Evolutionary conservation across 345 rosid genomes (phyloP).

Genomic region (Triadica sebifera): DNA sequence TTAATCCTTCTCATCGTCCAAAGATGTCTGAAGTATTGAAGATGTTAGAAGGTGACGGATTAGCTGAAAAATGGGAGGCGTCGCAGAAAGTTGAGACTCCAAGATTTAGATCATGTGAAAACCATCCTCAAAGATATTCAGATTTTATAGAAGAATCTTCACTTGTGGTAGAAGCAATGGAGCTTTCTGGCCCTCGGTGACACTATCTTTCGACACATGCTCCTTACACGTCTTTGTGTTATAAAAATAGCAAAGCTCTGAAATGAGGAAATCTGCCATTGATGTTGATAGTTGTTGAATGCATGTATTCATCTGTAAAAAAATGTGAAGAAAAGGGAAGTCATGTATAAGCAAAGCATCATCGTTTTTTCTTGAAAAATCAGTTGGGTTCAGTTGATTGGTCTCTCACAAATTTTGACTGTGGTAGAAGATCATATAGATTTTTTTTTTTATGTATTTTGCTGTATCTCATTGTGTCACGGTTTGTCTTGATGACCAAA

Average conservation of each 20-base stretch:
- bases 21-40: conserved; percentile 74
- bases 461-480: background rate
- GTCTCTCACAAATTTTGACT: conserved; percentile 8
- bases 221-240: background rate
- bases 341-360: conserved; percentile 25
- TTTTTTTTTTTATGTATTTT: background rate
- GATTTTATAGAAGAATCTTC: conserved; percentile 89
- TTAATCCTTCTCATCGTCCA: conserved; percentile 66
- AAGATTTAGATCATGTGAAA: conserved; percentile 41
- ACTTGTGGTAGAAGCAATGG: conserved; percentile 90
- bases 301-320: conserved; percentile 55
- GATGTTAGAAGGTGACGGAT: conserved; percentile 84
- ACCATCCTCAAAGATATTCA: conserved; percentile 50
- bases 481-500: background rate
- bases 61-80: conserved; percentile 86
- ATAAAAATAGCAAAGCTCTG: conserved; percentile 9
- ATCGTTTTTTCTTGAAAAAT: conserved; percentile 21
- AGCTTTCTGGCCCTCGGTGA: conserved; percentile 94
- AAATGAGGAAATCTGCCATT: conserved; percentile 10
- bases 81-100: conserved; percentile 55
- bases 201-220: background rate
- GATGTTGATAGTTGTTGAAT: conserved; percentile 33
- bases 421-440: background rate
- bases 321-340: conserved; percentile 14
- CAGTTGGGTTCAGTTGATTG: conserved; percentile 9